Base-by-base conservation (phyloP, 108 stramenopile genomes). In the Skeletonema costatum region DNA sequence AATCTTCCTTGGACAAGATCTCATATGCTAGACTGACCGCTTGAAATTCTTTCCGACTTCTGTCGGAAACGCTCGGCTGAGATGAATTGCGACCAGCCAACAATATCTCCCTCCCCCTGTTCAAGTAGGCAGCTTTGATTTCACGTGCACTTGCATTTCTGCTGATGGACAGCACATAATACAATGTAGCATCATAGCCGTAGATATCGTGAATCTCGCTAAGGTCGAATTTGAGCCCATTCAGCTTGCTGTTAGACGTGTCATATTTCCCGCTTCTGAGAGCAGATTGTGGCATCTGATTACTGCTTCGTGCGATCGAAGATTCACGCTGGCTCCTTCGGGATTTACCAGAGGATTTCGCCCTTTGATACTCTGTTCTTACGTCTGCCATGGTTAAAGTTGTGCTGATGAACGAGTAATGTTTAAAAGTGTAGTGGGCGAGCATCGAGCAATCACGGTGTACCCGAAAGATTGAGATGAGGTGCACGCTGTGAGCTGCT, bases 1-100 rank as follows among this genome's bases (percentile, higher is more conserved):
- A 56, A 56, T 56, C 25, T 21, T 56, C 53, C n/a, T 56, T 56
- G 25, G 16, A 56, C 53, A 56, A 56, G 25, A 56, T 56, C 25
- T 56, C 53, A 56, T 56, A 56, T 25, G 53, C 53, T 56, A 56
- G 53, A 56, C 53, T 56, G 53, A 29, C 6, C 21, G 53, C 53
- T 56, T 56, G 53, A 25, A 56, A 56, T 56, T 56, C 4, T 56
- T 56, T 56, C 25, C 53, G 53, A 7, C 53, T 56, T 4, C 25
- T 25, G 9, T 8, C 19, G 8, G 53, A 25, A 56, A 56, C 7
- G 21, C 8, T 25, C 53, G 16, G 44, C 10, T 56, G 17, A 56
- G 53, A 46, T 46, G 44, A n/a, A 11, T 46, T 46, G 44, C 44
- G 16, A 46, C 44, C 44, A 46, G 25, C 16, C 53, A 56, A 56